Percentiles rank a stretch among this genome's conserved stretches.
Conservation (phyloP, 495 filamentous ascomycete species). For the Penicillium simplicissimum region DNA sequence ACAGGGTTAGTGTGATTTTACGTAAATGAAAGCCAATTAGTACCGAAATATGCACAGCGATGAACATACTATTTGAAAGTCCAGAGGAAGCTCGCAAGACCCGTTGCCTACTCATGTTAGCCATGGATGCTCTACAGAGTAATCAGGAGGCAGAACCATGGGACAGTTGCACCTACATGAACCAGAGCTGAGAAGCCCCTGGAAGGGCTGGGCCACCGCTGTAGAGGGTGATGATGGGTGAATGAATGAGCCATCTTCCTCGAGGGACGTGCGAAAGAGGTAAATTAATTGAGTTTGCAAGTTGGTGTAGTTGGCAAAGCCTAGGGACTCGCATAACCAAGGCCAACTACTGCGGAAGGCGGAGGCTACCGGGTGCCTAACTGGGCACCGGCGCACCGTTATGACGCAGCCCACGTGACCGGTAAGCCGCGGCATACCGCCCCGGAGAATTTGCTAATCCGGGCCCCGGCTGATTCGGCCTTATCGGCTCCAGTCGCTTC, state of each 20-base stretch:
- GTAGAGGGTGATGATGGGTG: slow-evolving; percentile 62
- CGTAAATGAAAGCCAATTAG: slow-evolving; percentile 1
- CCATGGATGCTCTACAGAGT: not conserved
- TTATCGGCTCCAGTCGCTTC: slow-evolving; percentile 18
- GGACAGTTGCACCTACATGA: slow-evolving; percentile 52
- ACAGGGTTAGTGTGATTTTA: slow-evolving; percentile 9
- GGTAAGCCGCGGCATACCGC: slow-evolving; percentile 23
- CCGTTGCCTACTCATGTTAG: slow-evolving; percentile 45
- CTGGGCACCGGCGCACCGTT: slow-evolving; percentile 4
- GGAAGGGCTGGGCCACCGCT: slow-evolving; percentile 70
- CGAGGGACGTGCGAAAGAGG: not conserved
- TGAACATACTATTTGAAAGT: slow-evolving; percentile 63
- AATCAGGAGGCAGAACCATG: slow-evolving; percentile 1
- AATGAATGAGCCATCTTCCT: slow-evolving; percentile 15
- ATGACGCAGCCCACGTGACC: slow-evolving; percentile 21
- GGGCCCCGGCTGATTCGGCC: slow-evolving; percentile 26
- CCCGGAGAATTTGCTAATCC: slow-evolving; percentile 15
- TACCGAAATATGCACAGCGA: too few species aligned
- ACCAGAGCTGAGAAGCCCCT: slow-evolving; percentile 66
- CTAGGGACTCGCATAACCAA: not conserved
- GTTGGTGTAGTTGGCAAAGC: not conserved
- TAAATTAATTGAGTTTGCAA: slow-evolving; percentile 5
- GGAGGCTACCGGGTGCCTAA: slow-evolving; percentile 10
- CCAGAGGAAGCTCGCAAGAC: slow-evolving; percentile 66
- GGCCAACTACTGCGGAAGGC: not conserved